phyloP scores from a whole-genome alignment of 106 monocot genomes.

The Phalaenopsis aphrodite region DNA sequence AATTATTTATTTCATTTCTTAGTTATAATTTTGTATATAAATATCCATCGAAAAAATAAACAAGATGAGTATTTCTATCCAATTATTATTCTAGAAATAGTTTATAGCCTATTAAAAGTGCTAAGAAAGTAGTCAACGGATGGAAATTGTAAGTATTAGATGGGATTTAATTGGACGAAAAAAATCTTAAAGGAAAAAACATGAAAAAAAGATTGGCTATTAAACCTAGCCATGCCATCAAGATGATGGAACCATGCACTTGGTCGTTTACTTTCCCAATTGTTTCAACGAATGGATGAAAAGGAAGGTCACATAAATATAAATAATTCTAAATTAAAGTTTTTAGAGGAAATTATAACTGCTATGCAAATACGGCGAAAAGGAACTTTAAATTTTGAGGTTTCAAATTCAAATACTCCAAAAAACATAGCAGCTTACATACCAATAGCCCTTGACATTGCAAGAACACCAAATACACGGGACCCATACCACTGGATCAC shows the following conservation, averaged over 20 bases:
- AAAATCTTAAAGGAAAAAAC: neutral
- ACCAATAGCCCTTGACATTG: slow-evolving; percentile 94
- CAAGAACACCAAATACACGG: slow-evolving; percentile 80
- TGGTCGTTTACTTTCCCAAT: neutral
- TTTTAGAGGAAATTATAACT: neutral
- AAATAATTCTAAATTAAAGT: neutral
- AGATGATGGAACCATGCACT: neutral
- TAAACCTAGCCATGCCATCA: neutral
- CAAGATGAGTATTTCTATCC: no score
- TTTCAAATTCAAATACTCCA: neutral
- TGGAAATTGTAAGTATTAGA: neutral
- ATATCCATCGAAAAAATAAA: no score
- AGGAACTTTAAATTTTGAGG: neutral
- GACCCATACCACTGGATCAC: slow-evolving; percentile 78
- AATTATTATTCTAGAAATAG: neutral
- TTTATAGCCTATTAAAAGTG: neutral
- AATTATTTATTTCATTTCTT: no score
- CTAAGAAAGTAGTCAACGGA: neutral
- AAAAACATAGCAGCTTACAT: slow-evolving; percentile 14
- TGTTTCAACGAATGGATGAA: slow-evolving; percentile 3
- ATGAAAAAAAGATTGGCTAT: neutral
- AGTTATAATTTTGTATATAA: no score
- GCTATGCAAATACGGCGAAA: neutral
- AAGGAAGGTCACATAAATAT: neutral
- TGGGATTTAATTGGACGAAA: neutral